A percentile compares a stretch with the other conserved stretches of the same genome.
These are phyloP conservation scores for Hordeum marinum DNA, from an alignment of 176 grass and related monocot species.

Conservation along the genomic window DNA sequence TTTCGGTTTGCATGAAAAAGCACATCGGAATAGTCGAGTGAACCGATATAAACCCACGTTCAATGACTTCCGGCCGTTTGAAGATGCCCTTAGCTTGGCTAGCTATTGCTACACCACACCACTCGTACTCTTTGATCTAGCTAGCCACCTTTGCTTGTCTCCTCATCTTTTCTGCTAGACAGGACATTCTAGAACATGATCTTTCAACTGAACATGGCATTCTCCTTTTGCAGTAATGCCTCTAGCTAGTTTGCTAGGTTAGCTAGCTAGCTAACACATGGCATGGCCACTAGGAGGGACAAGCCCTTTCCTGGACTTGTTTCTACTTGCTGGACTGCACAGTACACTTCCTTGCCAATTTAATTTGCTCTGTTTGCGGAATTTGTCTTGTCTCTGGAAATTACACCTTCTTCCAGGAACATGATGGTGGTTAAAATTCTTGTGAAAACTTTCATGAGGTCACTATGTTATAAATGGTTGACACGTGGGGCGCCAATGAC, in stretches of 20 bases:
- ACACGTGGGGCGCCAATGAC: background rate
- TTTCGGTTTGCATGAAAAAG: no score
- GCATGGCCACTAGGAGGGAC: background rate
- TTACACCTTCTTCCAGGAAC: background rate
- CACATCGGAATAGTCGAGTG: no score
- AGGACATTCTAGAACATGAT: background rate
- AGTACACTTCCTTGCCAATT: background rate
- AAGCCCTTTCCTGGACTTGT: background rate
- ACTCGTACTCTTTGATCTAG: background rate
- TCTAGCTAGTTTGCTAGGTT: background rate
- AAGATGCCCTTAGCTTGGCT: background rate
- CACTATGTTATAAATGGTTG: background rate
- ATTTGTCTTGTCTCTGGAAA: background rate
- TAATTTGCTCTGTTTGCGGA: background rate
- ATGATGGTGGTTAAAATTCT: background rate
- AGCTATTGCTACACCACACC: background rate
- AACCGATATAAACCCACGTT: no score
- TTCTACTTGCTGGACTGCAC: background rate
- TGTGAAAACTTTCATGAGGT: background rate
- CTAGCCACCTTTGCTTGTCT: constrained; percentile 1
- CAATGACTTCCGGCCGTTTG: no score
- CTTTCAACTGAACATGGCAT: background rate
- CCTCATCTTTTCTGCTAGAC: background rate
- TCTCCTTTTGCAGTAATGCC: background rate
- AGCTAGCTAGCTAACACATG: background rate